phyloP scores from a whole-genome alignment of 148 eudicot species.

The Diospyros kaki region DNA sequence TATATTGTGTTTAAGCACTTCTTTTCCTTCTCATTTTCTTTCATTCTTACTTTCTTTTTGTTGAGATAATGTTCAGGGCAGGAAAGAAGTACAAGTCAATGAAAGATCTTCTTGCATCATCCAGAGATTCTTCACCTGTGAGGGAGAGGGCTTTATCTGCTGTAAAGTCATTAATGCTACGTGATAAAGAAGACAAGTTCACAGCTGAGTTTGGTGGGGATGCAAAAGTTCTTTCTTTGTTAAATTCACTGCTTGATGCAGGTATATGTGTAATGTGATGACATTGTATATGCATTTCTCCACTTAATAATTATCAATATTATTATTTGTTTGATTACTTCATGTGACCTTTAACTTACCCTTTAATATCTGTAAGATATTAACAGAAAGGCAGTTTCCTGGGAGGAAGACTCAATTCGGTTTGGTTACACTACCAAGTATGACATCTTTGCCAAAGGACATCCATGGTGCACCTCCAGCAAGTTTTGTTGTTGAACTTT shows the following conservation, averaged over 20 bases:
- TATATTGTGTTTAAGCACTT: not conserved
- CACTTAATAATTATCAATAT: not conserved
- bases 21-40: constrained; percentile 1
- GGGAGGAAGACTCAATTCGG: constrained; percentile 48
- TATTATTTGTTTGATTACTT: constrained; percentile 11
- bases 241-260: constrained; percentile 60
- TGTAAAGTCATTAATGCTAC: constrained; percentile 69
- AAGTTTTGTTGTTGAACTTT: constrained; percentile 65
- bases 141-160: constrained; percentile 83
- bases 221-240: constrained; percentile 53
- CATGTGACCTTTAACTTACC: constrained; percentile 57
- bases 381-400: constrained; percentile 83
- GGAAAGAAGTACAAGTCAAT: constrained; percentile 59
- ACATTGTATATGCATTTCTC: constrained; percentile 5
- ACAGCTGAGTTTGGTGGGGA: constrained; percentile 58
- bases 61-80: constrained; percentile 39
- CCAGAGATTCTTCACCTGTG: constrained; percentile 76
- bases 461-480: constrained; percentile 86
- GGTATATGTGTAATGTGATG: constrained; percentile 44
- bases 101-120: constrained; percentile 60
- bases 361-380: constrained; percentile 76
- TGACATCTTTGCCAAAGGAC: constrained; percentile 65
- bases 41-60: not conserved
- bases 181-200: constrained; percentile 71
- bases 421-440: constrained; percentile 35